Conservation (phyloP, 73 alveolate genomes). For the Symbiodinium pilosum region DNA sequence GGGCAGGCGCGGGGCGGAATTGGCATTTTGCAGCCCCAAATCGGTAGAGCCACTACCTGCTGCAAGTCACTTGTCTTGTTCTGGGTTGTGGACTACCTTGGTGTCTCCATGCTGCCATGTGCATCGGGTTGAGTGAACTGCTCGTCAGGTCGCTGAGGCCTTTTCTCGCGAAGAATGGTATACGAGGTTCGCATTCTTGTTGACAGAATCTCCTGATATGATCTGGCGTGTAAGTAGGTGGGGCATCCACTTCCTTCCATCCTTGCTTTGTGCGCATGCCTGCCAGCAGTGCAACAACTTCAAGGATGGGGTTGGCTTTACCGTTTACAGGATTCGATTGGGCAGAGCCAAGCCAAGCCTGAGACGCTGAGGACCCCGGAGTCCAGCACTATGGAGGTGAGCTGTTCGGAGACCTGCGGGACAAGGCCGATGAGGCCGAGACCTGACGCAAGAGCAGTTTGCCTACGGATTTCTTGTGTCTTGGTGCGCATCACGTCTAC, state of each 20-base stretch:
- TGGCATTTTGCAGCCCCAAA: background rate
- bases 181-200: background rate
- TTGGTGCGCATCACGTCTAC: too few species aligned
- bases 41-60: too few species aligned
- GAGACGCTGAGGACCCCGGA: conserved; percentile 37
- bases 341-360: too few species aligned
- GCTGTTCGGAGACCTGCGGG: conserved; percentile 6
- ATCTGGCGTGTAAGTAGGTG: background rate
- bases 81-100: too few species aligned
- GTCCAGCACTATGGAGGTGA: conserved; percentile 40
- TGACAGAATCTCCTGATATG: background rate
- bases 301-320: background rate
- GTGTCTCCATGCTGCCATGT: too few species aligned
- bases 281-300: conserved; percentile 23
- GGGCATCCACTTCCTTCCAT: conserved; percentile 29
- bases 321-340: too few species aligned
- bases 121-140: too few species aligned
- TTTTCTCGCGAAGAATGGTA: conserved; percentile 21
- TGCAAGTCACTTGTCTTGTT: too few species aligned
- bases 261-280: conserved; percentile 10
- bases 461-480: too few species aligned
- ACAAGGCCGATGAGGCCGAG: background rate
- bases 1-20: background rate
- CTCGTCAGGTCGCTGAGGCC: conserved; percentile 20
- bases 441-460: too few species aligned